Evolutionary conservation across 306 rosid species (phyloP).

Genomic region (Urtica urens): DNA sequence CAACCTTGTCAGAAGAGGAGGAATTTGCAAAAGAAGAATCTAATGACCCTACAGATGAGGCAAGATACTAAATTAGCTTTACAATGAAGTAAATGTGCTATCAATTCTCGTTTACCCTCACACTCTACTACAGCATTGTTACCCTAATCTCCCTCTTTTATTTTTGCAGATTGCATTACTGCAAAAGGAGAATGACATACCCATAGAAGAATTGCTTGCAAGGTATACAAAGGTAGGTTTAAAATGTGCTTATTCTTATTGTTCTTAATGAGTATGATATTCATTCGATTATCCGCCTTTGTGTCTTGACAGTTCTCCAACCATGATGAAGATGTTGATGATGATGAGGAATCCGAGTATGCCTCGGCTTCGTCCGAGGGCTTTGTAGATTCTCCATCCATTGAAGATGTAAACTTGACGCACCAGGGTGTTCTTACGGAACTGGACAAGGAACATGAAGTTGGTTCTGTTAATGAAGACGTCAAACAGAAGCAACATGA

Average conservation of each 20-base stretch:
- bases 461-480: constrained; percentile 9
- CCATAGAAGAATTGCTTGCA: constrained; percentile 86
- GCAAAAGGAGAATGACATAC: constrained; percentile 80
- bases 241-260: constrained; percentile 18
- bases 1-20: constrained; percentile 94
- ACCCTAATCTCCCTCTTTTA: constrained; percentile 17
- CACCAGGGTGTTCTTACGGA: background rate
- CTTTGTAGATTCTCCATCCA: background rate
- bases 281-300: constrained; percentile 7
- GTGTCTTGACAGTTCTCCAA: constrained; percentile 38
- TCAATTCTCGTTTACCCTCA: background rate
- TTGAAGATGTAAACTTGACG: constrained; percentile 26
- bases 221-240: constrained; percentile 87
- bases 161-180: constrained; percentile 63
- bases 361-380: background rate
- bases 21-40: constrained; percentile 59
- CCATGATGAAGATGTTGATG: constrained; percentile 12
- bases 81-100: background rate
- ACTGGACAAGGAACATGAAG: constrained; percentile 14
- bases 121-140: constrained; percentile 3
- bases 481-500: constrained; percentile 26
- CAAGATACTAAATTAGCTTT: constrained; percentile 20
- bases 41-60: constrained; percentile 67
- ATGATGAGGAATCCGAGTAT: background rate
- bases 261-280: constrained; percentile 11